Evolutionary conservation across 139 green algal genomes (phyloP), one percentile per base, ranked within the genome.

Genomic region (Chlorella sorokiniana): DNA sequence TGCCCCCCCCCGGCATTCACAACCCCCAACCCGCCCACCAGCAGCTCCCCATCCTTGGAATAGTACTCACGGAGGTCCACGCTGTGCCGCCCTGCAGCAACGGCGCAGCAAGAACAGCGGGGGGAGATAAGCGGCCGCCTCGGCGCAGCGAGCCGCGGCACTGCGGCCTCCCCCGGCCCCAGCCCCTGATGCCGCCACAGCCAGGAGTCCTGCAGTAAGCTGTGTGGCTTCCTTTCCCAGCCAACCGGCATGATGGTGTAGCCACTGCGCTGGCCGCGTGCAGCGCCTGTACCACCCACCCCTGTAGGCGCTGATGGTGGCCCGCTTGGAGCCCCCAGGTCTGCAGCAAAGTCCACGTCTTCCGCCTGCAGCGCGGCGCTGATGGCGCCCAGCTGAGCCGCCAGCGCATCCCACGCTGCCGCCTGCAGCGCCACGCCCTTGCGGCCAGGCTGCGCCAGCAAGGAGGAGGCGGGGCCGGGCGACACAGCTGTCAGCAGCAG

Each of bases 31-130:
- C n/a, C 56, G n/a, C 52, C 3, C 73, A 79, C 73, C 73, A 25
- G 22, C 33, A 87, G 74, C 67, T 85, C 56, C n/a, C 69, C 78
- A 8, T 84, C 81, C 88, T 94, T 91, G 41, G 89, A 72, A 44
- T 91, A 93, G 27, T 68, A 92, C 63, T 91, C 81, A 8, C 90
- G 72, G 42, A 93, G 59, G 73, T 93, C 83, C 25, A 93, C 80
- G 3, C 35, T 78, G 42, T 61, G n/a, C 18, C 81, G 64, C 6
- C 84, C 86, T 83, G 78, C 44, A 69, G 16, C 40, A 29, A 20
- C 20, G 18, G 3, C 7, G 14, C 48, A 4, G 38, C 22, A 33
- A 4, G 9, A 20, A 10, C 10, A 29, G n/a, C 14, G n/a, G 62
- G 7, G 29, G n/a, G 18, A 63, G 54, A 63, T 37, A 10, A 29